These are phyloP conservation scores for Xylariaceae sp. DNA, from an alignment of 2,329 filamentous ascomycete species.

Conservation along the genomic window DNA sequence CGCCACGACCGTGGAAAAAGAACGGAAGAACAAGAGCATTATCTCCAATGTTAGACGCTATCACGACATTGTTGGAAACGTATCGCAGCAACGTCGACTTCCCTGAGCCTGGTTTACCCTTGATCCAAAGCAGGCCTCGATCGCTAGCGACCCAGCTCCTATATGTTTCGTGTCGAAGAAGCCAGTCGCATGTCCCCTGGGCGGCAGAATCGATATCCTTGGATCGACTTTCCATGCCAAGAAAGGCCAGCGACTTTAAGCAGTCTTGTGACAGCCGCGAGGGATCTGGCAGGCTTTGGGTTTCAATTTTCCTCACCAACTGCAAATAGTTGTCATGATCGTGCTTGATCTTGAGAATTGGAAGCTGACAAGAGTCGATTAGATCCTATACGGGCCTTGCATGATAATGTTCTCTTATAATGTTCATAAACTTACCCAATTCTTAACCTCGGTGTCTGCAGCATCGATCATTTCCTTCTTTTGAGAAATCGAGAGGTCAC, in stretches of 20 bases:
- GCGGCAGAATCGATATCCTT: not conserved
- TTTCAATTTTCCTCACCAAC: not conserved
- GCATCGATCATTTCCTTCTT: not conserved
- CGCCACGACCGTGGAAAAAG: conserved; percentile 8
- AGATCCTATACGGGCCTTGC: not conserved
- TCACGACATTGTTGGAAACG: not conserved
- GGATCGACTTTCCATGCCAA: not conserved
- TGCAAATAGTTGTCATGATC: not conserved
- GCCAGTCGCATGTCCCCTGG: conserved; percentile 7
- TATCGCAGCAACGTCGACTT: conserved; percentile 2
- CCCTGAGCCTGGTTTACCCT: conserved; percentile 11
- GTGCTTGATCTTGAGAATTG: not conserved
- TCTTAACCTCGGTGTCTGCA: not conserved
- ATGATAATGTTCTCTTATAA: not conserved
- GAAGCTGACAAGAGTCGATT: too few relatives aligned
- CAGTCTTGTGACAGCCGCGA: not conserved
- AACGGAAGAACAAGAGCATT: not conserved
- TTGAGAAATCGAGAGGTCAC: not conserved
- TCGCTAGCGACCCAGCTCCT: not conserved
- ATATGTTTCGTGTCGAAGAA: not conserved
- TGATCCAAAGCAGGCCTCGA: conserved; percentile 12
- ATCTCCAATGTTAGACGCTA: not conserved
- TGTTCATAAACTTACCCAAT: not conserved
- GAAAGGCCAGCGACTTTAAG: conserved; percentile 7
- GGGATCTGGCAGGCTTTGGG: not conserved